Percentiles rank a stretch among this genome's conserved stretches.
These are phyloP conservation scores for Hortiboletus flavorubellus DNA, from an alignment of 768 basidiomycete genomes.

Conservation along the genomic window DNA sequence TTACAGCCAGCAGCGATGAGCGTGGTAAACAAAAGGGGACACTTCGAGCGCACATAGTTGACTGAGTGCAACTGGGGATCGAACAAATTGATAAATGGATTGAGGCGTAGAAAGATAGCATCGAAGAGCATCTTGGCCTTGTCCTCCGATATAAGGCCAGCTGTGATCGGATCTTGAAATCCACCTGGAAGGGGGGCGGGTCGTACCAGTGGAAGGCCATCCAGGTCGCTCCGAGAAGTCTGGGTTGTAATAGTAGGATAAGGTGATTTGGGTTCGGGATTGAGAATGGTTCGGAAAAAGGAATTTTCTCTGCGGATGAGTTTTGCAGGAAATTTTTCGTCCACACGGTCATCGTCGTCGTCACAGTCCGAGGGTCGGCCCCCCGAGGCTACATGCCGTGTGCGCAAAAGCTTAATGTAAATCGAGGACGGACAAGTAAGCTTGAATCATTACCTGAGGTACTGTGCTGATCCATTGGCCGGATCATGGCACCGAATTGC, in stretches of 20 bases:
- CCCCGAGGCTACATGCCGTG: slow-evolving; percentile 19
- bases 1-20: slow-evolving; percentile 83
- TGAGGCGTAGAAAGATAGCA: slow-evolving; percentile 75
- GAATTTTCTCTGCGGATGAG: slow-evolving; percentile 75
- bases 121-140: slow-evolving; percentile 75
- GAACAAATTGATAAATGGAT: slow-evolving; percentile 87
- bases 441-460: slow-evolving; percentile 24
- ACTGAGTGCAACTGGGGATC: slow-evolving; percentile 84
- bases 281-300: slow-evolving; percentile 82
- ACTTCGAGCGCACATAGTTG: slow-evolving; percentile 73
- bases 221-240: slow-evolving; percentile 33
- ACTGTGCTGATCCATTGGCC: slow-evolving; percentile 29
- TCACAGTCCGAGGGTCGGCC: slow-evolving; percentile 38
- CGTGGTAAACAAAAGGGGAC: slow-evolving; percentile 80
- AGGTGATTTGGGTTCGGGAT: slow-evolving; percentile 56
- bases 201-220: slow-evolving; percentile 34
- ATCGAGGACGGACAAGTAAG: background rate
- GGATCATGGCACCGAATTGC: slow-evolving; percentile 29
- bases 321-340: slow-evolving; percentile 72
- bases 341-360: slow-evolving; percentile 65
- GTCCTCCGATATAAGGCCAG: slow-evolving; percentile 65
- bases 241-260: slow-evolving; percentile 27
- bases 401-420: background rate
- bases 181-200: slow-evolving; percentile 37
- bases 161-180: slow-evolving; percentile 65